A percentile compares a stretch with the other conserved stretches of the same genome.
Conservation (phyloP, 2,329 filamentous ascomycete genomes). For the Colletotrichum kahawae region DNA sequence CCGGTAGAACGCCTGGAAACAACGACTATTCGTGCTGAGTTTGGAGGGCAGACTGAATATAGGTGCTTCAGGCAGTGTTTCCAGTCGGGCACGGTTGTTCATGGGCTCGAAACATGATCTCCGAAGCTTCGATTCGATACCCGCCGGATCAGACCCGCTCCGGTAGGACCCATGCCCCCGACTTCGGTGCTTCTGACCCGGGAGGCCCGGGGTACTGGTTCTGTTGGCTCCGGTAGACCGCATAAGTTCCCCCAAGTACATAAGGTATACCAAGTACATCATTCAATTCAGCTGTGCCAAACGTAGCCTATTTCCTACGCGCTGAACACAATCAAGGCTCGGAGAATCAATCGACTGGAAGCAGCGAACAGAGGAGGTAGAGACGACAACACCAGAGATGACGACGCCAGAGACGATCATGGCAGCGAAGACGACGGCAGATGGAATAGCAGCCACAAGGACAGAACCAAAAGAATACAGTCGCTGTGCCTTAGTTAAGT, state of each 20-base stretch:
- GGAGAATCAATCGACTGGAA: neutral
- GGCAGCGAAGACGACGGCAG: neutral
- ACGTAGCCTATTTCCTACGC: rapidly evolving
- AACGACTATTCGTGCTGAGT: neutral
- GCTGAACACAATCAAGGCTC: neutral
- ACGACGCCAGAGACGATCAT: neutral
- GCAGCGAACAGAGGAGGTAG: neutral
- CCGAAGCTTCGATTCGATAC: neutral
- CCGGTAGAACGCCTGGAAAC: neutral
- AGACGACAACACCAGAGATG: neutral
- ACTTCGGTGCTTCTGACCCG: neutral
- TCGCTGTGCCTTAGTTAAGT: neutral
- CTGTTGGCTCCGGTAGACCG: neutral
- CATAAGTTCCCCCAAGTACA: neutral
- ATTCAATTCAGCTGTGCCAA: neutral
- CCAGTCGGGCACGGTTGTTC: neutral
- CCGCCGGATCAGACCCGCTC: neutral
- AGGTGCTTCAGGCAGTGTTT: neutral
- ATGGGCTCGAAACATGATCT: neutral
- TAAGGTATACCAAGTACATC: rapidly evolving
- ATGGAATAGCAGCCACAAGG: neutral
- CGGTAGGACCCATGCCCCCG: neutral
- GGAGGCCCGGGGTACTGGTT: no score
- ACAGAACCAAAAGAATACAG: neutral
- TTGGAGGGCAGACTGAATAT: neutral